Percentiles rank a stretch among this genome's conserved stretches.
These are phyloP conservation scores for Tremella fuciformis DNA, from an alignment of 768 basidiomycete genomes.

Conservation along the genomic window DNA sequence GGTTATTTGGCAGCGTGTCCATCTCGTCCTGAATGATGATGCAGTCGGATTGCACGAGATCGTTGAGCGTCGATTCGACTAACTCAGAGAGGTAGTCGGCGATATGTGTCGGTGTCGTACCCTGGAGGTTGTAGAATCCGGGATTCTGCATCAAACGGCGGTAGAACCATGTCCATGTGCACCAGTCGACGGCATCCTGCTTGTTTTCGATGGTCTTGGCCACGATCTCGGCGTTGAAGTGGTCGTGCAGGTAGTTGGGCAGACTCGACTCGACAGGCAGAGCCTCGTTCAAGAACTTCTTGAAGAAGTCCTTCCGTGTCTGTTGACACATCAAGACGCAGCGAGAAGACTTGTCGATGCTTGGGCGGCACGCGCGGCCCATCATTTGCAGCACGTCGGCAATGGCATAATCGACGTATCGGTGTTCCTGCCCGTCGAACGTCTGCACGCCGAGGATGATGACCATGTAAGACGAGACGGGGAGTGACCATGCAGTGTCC, in stretches of 20 bases:
- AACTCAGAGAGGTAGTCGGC: conserved; percentile 94
- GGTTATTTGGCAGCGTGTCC: conserved; percentile 75
- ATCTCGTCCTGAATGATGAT: conserved; percentile 91
- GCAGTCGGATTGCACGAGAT: conserved; percentile 91
- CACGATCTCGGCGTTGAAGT: conserved; percentile 96
- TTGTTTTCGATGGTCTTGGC: conserved; percentile 99
- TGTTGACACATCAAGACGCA: conserved; percentile 98
- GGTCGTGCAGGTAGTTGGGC: conserved; percentile 89
- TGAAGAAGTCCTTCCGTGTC: conserved; percentile 97
- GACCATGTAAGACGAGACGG: conserved; percentile 93
- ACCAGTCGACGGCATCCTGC: conserved; percentile 85
- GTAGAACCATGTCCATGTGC: conserved; percentile 98
- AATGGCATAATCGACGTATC: conserved; percentile 95
- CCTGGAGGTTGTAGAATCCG: conserved; percentile 58
- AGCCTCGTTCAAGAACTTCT: conserved; percentile 96
- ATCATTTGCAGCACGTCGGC: conserved; percentile 99
- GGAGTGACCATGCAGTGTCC: conserved; percentile 96
- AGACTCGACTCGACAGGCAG: conserved; percentile 94
- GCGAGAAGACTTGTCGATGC: conserved; percentile 80
- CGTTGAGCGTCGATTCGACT: conserved; percentile 86
- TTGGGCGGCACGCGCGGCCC: conserved; percentile 92
- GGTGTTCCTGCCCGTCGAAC: conserved; percentile 95
- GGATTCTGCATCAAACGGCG: conserved; percentile 96
- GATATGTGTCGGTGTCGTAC: conserved; percentile 90
- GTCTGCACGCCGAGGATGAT: conserved; percentile 99